Evolutionary conservation across 176 grass and related monocot species (phyloP), one percentile per base, ranked within the genome.

Genomic region (Rhynchospora breviuscula): DNA sequence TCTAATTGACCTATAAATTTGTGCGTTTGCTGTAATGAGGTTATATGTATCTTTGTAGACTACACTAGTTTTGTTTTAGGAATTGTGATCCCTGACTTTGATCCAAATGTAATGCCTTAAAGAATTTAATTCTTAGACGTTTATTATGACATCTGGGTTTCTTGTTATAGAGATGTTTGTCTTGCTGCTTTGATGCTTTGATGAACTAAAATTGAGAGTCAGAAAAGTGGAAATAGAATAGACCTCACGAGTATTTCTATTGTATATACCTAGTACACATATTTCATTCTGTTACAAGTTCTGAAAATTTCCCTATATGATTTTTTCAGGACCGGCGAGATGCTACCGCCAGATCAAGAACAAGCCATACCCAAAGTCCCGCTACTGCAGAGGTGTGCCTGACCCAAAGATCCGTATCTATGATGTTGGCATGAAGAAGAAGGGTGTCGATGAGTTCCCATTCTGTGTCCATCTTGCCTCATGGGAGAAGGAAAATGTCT

Each of bases 291-390:
- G 7, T 18, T 19, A 6, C 43, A 19, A 51, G 11, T 79, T 60
- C 10, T 2, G 67, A 40, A 76, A 35, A 2, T 23, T 51, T 18
- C 43, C 2, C 68, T 59, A n/a, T 40, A 57, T 79, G 11, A 29
- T 54, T 14, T 79, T 10, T 1, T 65, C 45, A 93, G 88, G 90
- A 86, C 93, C 88, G 59, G 89, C 93, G 0, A 89, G 90, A 67
- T 96, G 91, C 89, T 96, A 93, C 51, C 83, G 93, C 29, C 91
- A 96, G 51, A 96, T 93, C 56, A 96, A 96, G 83, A 96, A 93
- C 91, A 96, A 96, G 85, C 90, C 93, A 0, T 96, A 95, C 68
- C 90, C 88, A 7, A 95, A 95, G 83, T 96, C 93, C 1, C 90
- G 93, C 59, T 96, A 89, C 83, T 96, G 90, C 83, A 87, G 90